Conservation (phyloP, 257 asterid genomes). For the Solanum pinnatisectum region DNA sequence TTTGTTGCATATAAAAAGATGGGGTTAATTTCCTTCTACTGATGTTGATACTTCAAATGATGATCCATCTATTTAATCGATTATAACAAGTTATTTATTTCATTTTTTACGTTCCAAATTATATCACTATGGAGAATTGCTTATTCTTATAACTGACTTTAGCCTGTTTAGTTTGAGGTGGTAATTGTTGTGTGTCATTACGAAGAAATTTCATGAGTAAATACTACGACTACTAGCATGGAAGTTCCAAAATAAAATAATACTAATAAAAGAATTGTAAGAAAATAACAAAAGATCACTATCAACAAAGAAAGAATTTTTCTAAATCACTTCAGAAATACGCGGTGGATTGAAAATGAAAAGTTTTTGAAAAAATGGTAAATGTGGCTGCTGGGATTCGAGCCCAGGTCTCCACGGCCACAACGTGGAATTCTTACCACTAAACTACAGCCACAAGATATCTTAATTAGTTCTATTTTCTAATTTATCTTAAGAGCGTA, state of each 20-base stretch:
- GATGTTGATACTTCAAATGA: neutral
- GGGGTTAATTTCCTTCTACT: neutral
- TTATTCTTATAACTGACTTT: too few species aligned
- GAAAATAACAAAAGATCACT: too few species aligned
- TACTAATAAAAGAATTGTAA: too few species aligned
- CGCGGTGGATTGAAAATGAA: too few species aligned
- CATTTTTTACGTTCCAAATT: too few species aligned
- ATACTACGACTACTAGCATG: neutral
- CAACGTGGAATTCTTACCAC: slow-evolving; percentile 99
- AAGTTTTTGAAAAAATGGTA: too few species aligned
- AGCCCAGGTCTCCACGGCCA: slow-evolving; percentile 99
- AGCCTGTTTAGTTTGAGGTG: neutral
- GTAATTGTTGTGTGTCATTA: neutral
- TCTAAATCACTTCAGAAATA: too few species aligned
- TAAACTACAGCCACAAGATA: slow-evolving; percentile 74
- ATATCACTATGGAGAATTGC: too few species aligned
- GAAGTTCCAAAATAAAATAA: too few species aligned
- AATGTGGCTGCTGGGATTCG: slow-evolving; percentile 99
- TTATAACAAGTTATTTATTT: too few species aligned
- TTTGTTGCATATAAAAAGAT: neutral
- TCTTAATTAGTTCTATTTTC: fast-evolving
- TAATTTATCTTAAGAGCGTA: neutral
- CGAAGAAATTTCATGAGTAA: neutral
- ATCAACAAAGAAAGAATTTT: too few species aligned
- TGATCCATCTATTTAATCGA: neutral